Conservation (phyloP, 352 stramenopile species). For the Elongisporangium undulatum region DNA sequence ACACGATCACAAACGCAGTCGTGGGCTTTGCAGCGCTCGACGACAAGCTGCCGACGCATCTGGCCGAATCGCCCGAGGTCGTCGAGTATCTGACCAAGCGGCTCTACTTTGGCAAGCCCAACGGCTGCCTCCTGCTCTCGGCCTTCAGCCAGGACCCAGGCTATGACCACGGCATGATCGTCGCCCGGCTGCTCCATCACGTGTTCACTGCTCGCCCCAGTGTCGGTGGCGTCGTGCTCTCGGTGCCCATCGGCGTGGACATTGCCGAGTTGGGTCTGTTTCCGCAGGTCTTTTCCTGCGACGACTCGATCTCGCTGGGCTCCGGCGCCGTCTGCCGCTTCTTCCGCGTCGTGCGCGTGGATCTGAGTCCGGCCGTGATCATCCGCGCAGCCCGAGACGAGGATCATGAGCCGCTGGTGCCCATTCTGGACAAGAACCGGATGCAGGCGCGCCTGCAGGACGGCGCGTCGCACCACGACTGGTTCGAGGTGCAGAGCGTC, state of each 20-base stretch:
- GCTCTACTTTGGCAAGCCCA: constrained; percentile 35
- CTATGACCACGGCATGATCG: constrained; percentile 15
- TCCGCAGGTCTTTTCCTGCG: constrained; percentile 50
- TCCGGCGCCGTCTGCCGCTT: constrained; percentile 47
- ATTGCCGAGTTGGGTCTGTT: constrained; percentile 57
- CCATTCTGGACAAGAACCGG: constrained; percentile 21
- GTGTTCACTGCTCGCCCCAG: constrained; percentile 32
- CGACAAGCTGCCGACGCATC: constrained; percentile 34
- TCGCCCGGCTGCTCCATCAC: constrained; percentile 33
- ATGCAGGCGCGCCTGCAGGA: constrained; percentile 27
- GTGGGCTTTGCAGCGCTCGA: constrained; percentile 64
- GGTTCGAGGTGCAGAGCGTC: constrained; percentile 33
- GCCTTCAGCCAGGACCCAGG: constrained; percentile 34
- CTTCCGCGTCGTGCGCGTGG: constrained; percentile 42
- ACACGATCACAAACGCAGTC: constrained; percentile 5
- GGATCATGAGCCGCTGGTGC: constrained; percentile 18
- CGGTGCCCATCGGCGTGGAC: constrained; percentile 42
- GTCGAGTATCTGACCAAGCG: constrained; percentile 64
- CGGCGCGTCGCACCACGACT: constrained; percentile 27
- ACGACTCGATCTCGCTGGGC: constrained; percentile 39
- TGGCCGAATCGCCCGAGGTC: constrained; percentile 51
- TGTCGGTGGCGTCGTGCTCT: constrained; percentile 46
- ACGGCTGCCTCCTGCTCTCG: constrained; percentile 51
- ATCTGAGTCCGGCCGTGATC: constrained; percentile 39
- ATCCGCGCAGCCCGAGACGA: constrained; percentile 15